Base-by-base conservation (phyloP, 257 asterid genomes). In the Solanum peruvianum region DNA sequence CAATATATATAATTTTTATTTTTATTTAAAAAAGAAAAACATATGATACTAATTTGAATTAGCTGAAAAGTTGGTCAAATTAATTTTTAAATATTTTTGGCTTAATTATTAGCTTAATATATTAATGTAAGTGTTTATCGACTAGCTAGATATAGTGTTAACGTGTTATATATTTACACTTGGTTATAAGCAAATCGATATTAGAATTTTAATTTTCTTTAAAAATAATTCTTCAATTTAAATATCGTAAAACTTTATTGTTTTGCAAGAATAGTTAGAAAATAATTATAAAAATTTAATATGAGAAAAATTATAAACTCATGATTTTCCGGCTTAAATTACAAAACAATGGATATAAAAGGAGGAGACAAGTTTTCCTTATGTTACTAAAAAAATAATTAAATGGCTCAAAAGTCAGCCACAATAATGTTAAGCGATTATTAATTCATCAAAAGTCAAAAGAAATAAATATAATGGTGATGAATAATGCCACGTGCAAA, bases 381-480 rank as follows among this genome's bases (percentile, higher is more conserved):
- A 49, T 37, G 44, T 77, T 73, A 31, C 31, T 85, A 39, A 49
- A 67, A 67, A n/a, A 7, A 29, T 39, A 73, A 37, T 37, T 37
- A 77, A 77, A 67, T 18, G 62, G 78, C 41, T 23, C 60, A 76
- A 76, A 69, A 64, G 86, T 88, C 88, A 85, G 82, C 76, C 67
- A 77, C 72, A 73, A 76, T 88, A 73, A 64, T 88, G 87, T 76
- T 31, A 42, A 76, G 82, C 85, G 66, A 85, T 85, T 56, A 56
- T 66, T 71, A 70, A 85, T 77, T 83, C 52, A 27, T 71, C 16
- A 37, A 85, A 70, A 78, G 90, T 85, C 90, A 67, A 85, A 87
- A 39, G 82, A 78, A 88, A 15, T 5, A 75, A 77, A 67, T 85
- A 77, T 75, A 33, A 27, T 71, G 29, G 80, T 52, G 85, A 83